A percentile compares a stretch with the other conserved stretches of the same genome.
Conservation (phyloP, 768 basidiomycete genomes). For the Suillus bovinus region DNA sequence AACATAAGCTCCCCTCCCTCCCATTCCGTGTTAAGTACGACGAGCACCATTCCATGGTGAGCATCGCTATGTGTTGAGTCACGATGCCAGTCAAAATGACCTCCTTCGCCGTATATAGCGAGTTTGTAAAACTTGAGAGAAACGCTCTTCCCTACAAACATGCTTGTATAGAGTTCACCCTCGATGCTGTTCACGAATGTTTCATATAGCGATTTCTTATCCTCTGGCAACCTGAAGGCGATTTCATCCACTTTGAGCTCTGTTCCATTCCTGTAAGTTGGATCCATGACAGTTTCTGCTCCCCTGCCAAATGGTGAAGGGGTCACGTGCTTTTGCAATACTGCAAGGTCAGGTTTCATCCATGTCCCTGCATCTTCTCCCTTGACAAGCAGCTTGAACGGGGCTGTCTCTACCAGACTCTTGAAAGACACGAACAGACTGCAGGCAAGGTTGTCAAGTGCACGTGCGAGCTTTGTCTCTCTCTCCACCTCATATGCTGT, state of each 20-base stretch:
- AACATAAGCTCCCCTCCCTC: neutral
- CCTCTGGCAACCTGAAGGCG: neutral
- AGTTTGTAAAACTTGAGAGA: neutral
- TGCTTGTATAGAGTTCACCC: neutral
- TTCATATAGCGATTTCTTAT: accelerated
- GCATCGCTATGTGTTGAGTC: neutral
- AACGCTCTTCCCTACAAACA: neutral
- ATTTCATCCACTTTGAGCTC: neutral
- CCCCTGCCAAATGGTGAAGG: conserved; percentile 1
- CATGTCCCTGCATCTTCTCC: neutral
- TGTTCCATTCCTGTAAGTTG: neutral
- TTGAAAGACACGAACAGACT: neutral
- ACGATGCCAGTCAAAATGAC: conserved; percentile 3
- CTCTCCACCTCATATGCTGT: neutral
- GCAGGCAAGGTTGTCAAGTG: neutral
- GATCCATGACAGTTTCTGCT: neutral
- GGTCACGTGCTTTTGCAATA: neutral
- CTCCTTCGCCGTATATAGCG: neutral
- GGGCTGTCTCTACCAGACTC: neutral
- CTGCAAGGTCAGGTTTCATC: neutral
- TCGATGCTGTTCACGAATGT: neutral
- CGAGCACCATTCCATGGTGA: neutral
- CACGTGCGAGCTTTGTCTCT: neutral
- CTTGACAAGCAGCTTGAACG: neutral
- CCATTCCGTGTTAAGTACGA: neutral